A percentile compares a stretch with the other conserved stretches of the same genome.
phyloP scores from a whole-genome alignment of 202 grass and related monocot species.

The Bolboschoenoplectus hybrid region DNA sequence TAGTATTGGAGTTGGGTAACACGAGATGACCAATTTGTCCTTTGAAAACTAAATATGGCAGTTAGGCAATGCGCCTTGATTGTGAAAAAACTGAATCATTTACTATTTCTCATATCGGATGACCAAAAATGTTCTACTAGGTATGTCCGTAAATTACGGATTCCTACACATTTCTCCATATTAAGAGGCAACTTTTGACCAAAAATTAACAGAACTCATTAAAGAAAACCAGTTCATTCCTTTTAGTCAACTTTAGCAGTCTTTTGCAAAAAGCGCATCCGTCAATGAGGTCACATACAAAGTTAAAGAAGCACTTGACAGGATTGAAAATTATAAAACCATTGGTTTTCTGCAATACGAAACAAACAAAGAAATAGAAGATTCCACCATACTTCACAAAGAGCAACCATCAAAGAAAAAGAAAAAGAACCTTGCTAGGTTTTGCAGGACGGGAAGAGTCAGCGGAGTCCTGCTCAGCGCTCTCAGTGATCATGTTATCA shows the following conservation, averaged over 20 bases:
- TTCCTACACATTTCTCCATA: neutral
- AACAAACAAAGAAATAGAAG: neutral
- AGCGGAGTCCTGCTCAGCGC: conserved; percentile 72
- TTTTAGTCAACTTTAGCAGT: conserved; percentile 16
- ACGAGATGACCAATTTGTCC: neutral
- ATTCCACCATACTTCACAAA: conserved; percentile 9
- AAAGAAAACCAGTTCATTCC: neutral
- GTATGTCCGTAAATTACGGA: neutral
- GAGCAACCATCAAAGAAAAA: neutral
- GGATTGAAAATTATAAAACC: neutral
- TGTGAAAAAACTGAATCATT: neutral
- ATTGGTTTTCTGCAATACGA: neutral
- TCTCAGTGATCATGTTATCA: conserved; percentile 54
- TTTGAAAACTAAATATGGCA: neutral
- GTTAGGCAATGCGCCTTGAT: neutral
- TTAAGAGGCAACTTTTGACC: neutral
- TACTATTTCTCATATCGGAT: neutral
- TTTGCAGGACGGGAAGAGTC: conserved; percentile 65
- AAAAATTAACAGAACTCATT: neutral
- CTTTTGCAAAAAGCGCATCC: neutral
- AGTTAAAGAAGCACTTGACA: neutral
- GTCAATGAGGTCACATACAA: neutral
- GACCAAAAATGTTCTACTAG: neutral
- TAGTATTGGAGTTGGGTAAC: neutral
- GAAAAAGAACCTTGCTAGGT: conserved; percentile 59